Base-by-base conservation (phyloP, 2,329 filamentous ascomycete genomes). In the Leptodontidium sp. region DNA sequence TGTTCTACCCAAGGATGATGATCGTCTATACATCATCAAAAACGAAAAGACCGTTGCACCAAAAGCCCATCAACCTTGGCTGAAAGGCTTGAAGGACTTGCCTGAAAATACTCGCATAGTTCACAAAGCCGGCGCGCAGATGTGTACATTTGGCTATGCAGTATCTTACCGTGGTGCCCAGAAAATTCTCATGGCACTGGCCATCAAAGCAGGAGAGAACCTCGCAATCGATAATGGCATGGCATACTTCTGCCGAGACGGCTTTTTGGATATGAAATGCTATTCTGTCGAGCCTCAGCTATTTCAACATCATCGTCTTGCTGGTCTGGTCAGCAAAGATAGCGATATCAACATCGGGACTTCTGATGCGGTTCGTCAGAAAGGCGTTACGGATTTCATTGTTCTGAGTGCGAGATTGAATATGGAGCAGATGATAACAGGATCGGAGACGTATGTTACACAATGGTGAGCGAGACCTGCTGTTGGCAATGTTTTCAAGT, bases 101-200 rank as follows among this genome's bases (percentile, higher is more conserved):
- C 68, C 69, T 1, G 61, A 70, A 32, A 40, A 71, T 2, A 75
- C 68, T 15, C 74, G 79, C 2, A 70, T 77, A 2, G 73, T 80
- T 8, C 77, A 78, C 65, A 70, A 72, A 38, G 74, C 75, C 6
- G 70, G 70, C 0, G 72, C 72, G 7, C 75, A 75, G 1, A 73
- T 78, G 35, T 81, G 79, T 68, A 74, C 76, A 4, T 79, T 79
- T 67, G 74, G 78, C 1, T 81, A 81, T 57, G 80, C 76, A 1
- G 70, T 81, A 15, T 78, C 78, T 0, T 73, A 71, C 14, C 68
- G 68, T 11, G 72, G 73, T 24, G 72, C 73, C 6, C 85, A 88
- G 74, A 90, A 90, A 78, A 87, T 90, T 32, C 84, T 87, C 68
- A 89, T 87, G 79, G 87, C 89, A 71, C 82, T 89, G 11, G 87